phyloP scores from a whole-genome alignment of 1,284 basidiomycete genomes.

The Dichomitus squalens region DNA sequence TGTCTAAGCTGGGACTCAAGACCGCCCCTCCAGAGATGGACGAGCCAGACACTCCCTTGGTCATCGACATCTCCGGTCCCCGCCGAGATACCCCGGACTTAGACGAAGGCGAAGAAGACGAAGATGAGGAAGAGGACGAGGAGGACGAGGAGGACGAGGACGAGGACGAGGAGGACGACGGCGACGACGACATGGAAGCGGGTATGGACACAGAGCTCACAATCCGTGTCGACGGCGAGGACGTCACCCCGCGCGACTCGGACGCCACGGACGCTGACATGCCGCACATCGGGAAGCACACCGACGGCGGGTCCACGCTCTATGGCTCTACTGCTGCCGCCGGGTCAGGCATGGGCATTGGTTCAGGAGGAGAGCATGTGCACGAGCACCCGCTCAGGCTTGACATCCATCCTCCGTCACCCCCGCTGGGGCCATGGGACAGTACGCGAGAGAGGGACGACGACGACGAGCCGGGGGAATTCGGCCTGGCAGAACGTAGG shows the following conservation, averaged over 20 bases:
- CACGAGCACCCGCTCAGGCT: constrained; percentile 35
- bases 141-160: constrained; percentile 9
- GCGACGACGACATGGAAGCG: background rate
- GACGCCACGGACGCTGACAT: background rate
- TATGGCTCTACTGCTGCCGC: constrained; percentile 14
- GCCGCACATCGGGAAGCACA: background rate
- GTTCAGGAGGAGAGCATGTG: constrained; percentile 7
- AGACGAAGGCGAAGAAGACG: background rate
- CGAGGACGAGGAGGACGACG: background rate
- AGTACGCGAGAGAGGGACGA: constrained; percentile 5
- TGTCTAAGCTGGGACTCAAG: constrained; percentile 10
- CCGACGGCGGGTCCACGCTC: constrained; percentile 16
- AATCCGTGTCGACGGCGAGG: background rate
- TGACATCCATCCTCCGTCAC: constrained; percentile 45
- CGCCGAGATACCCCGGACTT: constrained; percentile 7
- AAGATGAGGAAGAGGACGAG: constrained; percentile 8
- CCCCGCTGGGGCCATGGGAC: constrained; percentile 57
- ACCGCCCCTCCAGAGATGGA: constrained; percentile 7
- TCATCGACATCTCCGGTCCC: constrained; percentile 21
- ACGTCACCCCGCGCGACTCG: background rate
- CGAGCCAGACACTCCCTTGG: constrained; percentile 14
- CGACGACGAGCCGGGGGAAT: background rate
- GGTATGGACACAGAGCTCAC: constrained; percentile 20
- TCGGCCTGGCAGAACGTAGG: constrained; percentile 6
- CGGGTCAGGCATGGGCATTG: background rate